Evolutionary conservation across 768 basidiomycete species (phyloP).

Genomic region (Rhodotorula kratochvilovae): DNA sequence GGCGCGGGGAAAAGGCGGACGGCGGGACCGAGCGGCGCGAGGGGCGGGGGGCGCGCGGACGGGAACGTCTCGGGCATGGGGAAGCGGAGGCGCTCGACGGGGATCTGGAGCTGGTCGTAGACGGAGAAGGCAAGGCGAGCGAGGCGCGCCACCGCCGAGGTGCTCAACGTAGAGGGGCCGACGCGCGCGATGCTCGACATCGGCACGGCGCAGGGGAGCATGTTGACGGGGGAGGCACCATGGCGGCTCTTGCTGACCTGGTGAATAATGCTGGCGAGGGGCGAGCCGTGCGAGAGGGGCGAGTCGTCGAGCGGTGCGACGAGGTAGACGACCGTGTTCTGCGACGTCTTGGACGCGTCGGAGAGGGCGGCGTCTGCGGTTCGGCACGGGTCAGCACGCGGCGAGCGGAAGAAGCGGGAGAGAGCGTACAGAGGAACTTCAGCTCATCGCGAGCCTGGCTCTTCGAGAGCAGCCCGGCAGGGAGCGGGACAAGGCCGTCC

Average conservation of each 20-base stretch:
- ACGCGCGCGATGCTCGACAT: not conserved
- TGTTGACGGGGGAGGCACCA: not conserved
- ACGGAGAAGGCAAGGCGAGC: conserved; percentile 22
- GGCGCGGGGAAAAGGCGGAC: conserved; percentile 28
- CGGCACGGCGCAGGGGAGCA: conserved; percentile 14
- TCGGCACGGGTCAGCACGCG: not conserved
- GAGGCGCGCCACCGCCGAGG: not conserved
- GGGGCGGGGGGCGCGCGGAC: not conserved
- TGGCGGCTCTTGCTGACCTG: conserved; percentile 15
- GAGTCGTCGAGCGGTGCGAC: conserved; percentile 2
- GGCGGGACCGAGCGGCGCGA: conserved; percentile 5
- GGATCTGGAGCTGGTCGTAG: conserved; percentile 32
- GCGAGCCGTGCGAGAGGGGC: conserved; percentile 3
- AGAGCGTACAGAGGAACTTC: conserved; percentile 20
- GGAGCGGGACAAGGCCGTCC: conserved; percentile 23
- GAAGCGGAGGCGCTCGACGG: conserved; percentile 18
- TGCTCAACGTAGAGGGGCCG: not conserved
- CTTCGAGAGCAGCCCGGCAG: conserved; percentile 6
- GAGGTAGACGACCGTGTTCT: conserved; percentile 32
- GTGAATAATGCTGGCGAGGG: conserved; percentile 20
- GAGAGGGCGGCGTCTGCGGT: conserved; percentile 1
- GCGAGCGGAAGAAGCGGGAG: accelerated
- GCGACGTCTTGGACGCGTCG: conserved; percentile 13
- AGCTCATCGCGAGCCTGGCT: conserved; percentile 10
- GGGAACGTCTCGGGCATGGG: conserved; percentile 38